Conservation (phyloP, 176 grass and related monocot species). For the Phoenix dactylifera region DNA sequence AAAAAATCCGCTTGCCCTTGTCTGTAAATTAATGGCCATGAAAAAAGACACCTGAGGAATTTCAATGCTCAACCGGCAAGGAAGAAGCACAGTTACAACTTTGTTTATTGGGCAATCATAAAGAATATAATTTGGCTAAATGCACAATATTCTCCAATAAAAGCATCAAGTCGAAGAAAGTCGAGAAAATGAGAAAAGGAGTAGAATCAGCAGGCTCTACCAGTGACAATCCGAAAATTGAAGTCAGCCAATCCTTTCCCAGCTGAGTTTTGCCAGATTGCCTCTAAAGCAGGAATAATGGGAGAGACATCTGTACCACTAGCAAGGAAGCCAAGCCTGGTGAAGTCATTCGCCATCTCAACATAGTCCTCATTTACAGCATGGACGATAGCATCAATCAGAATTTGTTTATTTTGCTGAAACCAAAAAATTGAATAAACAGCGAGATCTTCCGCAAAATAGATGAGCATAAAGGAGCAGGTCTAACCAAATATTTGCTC, state of each 20-base stretch:
- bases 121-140: too few relatives aligned
- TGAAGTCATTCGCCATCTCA: constrained; percentile 99
- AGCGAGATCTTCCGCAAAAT: not conserved
- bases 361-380: constrained; percentile 97
- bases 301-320: constrained; percentile 87
- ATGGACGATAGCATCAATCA: constrained; percentile 97
- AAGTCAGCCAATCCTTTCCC: constrained; percentile 95
- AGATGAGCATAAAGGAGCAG: not conserved
- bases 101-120: too few relatives aligned
- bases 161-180: not conserved
- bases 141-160: too few relatives aligned
- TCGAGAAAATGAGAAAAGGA: not conserved
- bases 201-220: constrained; percentile 17
- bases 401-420: constrained; percentile 99
- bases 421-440: constrained; percentile 20
- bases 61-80: too few relatives aligned
- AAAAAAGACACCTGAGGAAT: too few relatives aligned
- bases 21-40: too few relatives aligned
- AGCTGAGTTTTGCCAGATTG: constrained; percentile 98
- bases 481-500: too few relatives aligned
- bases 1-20: too few relatives aligned
- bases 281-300: constrained; percentile 84
- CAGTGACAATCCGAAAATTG: constrained; percentile 96
- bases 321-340: constrained; percentile 94
- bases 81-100: too few relatives aligned